phyloP scores from a whole-genome alignment of 495 filamentous ascomycete species.

The Xylaria bambusicola region DNA sequence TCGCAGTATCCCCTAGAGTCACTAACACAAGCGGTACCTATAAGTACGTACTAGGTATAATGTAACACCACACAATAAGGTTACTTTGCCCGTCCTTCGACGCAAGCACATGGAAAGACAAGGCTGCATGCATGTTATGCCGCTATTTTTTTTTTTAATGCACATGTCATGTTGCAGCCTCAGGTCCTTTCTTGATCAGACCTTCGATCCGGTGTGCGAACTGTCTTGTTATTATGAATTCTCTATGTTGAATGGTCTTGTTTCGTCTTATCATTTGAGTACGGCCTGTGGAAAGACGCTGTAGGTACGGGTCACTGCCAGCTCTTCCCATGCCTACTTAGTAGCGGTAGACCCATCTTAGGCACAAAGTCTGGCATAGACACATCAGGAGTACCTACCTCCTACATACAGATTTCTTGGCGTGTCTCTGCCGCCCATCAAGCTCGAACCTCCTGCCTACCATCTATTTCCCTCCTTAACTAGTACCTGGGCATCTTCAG shows the following conservation, averaged over 20 bases:
- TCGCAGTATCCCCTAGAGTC: too few species aligned
- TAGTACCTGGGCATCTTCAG: neutral
- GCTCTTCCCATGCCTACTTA: too few species aligned
- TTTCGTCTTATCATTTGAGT: too few species aligned
- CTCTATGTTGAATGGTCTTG: too few species aligned
- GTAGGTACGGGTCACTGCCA: too few species aligned
- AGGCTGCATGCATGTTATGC: constrained; percentile 5
- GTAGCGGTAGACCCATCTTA: constrained; percentile 19
- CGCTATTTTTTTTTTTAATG: neutral
- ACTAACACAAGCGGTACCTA: too few species aligned
- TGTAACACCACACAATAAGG: too few species aligned
- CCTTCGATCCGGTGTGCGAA: constrained; percentile 4
- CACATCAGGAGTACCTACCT: neutral
- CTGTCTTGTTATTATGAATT: too few species aligned
- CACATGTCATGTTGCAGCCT: constrained; percentile 11
- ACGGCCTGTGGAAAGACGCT: too few species aligned
- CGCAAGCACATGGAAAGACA: neutral
- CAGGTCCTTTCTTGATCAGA: neutral
- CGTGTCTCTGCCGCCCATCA: neutral
- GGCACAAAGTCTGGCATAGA: constrained; percentile 12
- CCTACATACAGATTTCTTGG: neutral
- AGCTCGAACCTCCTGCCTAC: neutral
- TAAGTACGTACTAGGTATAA: too few species aligned
- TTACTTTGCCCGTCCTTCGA: too few species aligned
- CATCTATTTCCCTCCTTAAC: too few species aligned